A percentile compares a stretch with the other conserved stretches of the same genome.
Conservation (phyloP, 257 asterid species). For the Lycium barbarum region DNA sequence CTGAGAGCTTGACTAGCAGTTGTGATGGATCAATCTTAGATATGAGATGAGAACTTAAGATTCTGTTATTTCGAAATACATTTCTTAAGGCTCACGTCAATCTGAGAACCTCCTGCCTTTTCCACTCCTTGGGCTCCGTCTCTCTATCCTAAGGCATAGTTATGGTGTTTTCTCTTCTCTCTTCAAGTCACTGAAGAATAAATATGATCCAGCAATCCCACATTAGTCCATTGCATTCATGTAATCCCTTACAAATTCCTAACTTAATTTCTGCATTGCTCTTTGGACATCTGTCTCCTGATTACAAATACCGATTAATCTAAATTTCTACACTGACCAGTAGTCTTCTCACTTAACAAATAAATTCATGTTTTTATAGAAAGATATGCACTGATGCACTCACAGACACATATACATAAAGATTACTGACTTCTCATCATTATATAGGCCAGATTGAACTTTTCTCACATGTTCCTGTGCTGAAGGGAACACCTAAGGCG, state of each 20-base stretch:
- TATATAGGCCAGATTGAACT: slow-evolving; percentile 92
- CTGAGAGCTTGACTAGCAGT: neutral
- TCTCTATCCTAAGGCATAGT: slow-evolving; percentile 1
- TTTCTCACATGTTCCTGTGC: slow-evolving; percentile 93
- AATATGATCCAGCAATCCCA: slow-evolving; percentile 18
- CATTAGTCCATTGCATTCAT: neutral
- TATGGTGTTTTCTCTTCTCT: slow-evolving; percentile 10
- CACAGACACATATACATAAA: neutral
- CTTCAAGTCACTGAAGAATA: neutral
- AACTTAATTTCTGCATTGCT: neutral
- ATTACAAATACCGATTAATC: neutral
- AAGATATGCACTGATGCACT: neutral
- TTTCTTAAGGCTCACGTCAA: neutral
- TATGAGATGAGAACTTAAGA: neutral
- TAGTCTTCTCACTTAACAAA: slow-evolving; percentile 17
- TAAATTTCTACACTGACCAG: neutral
- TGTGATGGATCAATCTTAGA: slow-evolving; percentile 12
- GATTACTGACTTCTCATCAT: slow-evolving; percentile 32
- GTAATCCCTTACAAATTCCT: neutral
- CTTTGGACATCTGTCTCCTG: slow-evolving; percentile 20
- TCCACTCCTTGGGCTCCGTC: slow-evolving; percentile 2
- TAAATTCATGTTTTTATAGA: neutral
- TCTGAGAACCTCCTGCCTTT: slow-evolving; percentile 8
- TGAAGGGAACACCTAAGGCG: slow-evolving; percentile 85
- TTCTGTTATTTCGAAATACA: neutral